Evolutionary conservation across 2,329 filamentous ascomycete species (phyloP).

Genomic region (Bipolaris cookei): DNA sequence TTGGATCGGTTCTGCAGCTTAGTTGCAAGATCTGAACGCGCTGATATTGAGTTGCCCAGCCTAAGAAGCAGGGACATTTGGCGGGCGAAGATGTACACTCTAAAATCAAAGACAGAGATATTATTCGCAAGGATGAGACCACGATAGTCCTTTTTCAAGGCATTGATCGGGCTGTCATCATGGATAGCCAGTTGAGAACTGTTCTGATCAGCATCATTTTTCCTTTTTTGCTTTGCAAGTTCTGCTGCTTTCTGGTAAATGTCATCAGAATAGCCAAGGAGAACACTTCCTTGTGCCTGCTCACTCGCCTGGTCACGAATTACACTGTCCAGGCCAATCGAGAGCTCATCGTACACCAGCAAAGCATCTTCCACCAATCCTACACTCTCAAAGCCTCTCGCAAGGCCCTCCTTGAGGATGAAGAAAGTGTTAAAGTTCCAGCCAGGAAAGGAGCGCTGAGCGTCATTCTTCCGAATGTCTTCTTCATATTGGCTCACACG

Average conservation of each 20-base stretch:
- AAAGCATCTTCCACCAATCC: slow-evolving; percentile 94
- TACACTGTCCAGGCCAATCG: slow-evolving; percentile 82
- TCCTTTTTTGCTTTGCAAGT: slow-evolving; percentile 29
- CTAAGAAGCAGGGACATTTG: slow-evolving; percentile 83
- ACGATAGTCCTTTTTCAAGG: slow-evolving; percentile 75
- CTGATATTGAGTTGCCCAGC: slow-evolving; percentile 69
- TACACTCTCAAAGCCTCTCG: slow-evolving; percentile 92
- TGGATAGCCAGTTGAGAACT: slow-evolving; percentile 29
- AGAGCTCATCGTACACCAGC: slow-evolving; percentile 92
- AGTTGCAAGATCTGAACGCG: slow-evolving; percentile 51
- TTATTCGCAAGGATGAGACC: slow-evolving; percentile 93
- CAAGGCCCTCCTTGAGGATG: slow-evolving; percentile 93
- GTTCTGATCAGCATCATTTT: slow-evolving; percentile 4
- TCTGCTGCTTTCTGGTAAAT: slow-evolving; percentile 60
- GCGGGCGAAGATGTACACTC: slow-evolving; percentile 89
- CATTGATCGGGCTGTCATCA: slow-evolving; percentile 47
- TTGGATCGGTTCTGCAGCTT: slow-evolving; percentile 43
- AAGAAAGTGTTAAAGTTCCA: slow-evolving; percentile 99
- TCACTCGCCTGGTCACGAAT: slow-evolving; percentile 73
- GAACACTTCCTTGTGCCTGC: slow-evolving; percentile 72
- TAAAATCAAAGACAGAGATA: slow-evolving; percentile 94
- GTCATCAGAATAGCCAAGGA: slow-evolving; percentile 76
- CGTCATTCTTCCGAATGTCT: slow-evolving; percentile 92
- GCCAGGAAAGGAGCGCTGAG: slow-evolving; percentile 82
- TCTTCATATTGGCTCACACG: slow-evolving; percentile 95